Evolutionary conservation across 2,329 filamentous ascomycete species (phyloP), one percentile per base, ranked within the genome.

Genomic region (Orbilia javanica): DNA sequence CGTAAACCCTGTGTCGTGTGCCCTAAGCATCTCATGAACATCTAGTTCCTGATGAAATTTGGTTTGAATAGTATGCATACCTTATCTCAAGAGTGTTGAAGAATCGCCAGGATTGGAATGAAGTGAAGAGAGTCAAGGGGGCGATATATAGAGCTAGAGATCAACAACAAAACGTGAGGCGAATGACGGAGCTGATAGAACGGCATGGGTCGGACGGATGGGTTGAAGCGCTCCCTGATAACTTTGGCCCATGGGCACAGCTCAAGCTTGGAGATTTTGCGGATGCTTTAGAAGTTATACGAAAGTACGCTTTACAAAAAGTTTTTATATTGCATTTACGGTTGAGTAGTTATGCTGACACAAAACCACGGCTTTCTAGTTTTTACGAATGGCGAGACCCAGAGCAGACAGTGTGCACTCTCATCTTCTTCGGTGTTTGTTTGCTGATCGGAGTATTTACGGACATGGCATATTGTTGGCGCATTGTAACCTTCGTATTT

Each of bases 371-470:
- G 4, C 1, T 53, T n/a, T n/a, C 11, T 50, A 77, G 73, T 39
- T 77, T 77, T 27, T 71, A 71, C 39, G 66, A 70, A 60, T 77
- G 73, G 73, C 39, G 57, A 29, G 44, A 50, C 13, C 73, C 73
- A 11, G 48, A 44, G 42, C 73, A 77, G 39, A 77, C 73, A 20
- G 52, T 53, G 0, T 62, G 60, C 42, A 71, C 73, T 10, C 52
- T 77, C 13, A 27, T 77, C 27, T 66, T 77, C 18, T 44, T 71
- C 13, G 65, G 65, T 0, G 50, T 52, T 8, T 71, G 66, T 27
- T 29, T 77, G 15, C 39, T 77, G 18, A 31, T 77, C 2, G 55
- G 60, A 3, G 11, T 77, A 4, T 46, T 70, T n/a, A 70, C 66
- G 1, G 60, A 66, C 18, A n/a, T 67, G n/a, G 50, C 36, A 34